A percentile compares a stretch with the other conserved stretches of the same genome.
phyloP scores from a whole-genome alignment of 441 rosid genomes.

The Brassica balearica region DNA sequence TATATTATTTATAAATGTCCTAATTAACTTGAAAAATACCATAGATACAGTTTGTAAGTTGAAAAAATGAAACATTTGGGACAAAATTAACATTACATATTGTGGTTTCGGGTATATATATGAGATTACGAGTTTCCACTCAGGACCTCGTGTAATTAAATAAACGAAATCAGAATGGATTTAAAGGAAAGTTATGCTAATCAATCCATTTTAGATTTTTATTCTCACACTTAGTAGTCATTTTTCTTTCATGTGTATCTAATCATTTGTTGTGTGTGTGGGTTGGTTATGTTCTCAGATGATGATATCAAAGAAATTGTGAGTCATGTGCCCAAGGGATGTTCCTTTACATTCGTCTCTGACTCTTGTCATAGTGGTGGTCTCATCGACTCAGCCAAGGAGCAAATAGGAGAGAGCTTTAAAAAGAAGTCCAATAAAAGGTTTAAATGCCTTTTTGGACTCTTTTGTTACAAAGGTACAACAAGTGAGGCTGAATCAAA shows the following conservation, averaged over 20 bases:
- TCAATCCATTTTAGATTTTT: not conserved
- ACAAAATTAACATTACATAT: not conserved
- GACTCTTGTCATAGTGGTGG: conserved; percentile 23
- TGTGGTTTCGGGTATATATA: not conserved
- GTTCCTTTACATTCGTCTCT: conserved; percentile 12
- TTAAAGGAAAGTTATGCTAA: not conserved
- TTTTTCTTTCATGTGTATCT: not conserved
- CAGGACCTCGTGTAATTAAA: not conserved
- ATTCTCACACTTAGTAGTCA: not conserved
- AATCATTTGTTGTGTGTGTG: not conserved
- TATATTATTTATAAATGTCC: not conserved
- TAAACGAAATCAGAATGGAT: not conserved
- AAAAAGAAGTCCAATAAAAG: not conserved
- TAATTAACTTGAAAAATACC: too few relatives aligned
- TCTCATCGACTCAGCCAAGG: conserved; percentile 16
- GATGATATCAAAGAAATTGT: conserved; percentile 19
- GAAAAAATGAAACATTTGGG: too few relatives aligned
- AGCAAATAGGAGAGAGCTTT: conserved; percentile 18
- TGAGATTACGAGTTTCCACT: too few relatives aligned
- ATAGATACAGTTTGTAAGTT: too few relatives aligned
- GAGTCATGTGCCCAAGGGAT: conserved; percentile 1
- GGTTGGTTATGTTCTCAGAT: conserved; percentile 7
- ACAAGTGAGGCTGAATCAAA: not conserved
- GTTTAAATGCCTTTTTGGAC: not conserved
- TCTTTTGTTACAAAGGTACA: not conserved